Evolutionary conservation across 2,329 filamentous ascomycete species (phyloP).

Genomic region (Cladosporium velox): DNA sequence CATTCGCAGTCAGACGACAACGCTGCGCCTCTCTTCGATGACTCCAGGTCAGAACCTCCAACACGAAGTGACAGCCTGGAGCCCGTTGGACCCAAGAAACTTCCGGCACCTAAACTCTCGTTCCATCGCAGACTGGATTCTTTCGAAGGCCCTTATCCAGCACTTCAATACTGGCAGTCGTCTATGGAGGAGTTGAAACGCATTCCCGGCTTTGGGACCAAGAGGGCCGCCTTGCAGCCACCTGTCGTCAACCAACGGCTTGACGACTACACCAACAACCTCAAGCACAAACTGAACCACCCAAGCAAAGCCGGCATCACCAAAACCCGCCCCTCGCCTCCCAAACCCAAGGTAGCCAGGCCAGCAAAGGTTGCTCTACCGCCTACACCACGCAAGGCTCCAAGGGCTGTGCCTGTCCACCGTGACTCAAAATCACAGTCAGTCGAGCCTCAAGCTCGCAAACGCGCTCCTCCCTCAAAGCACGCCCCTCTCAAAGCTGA

Average conservation of each 20-base stretch:
- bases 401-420: not conserved
- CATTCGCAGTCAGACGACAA: constrained; percentile 20
- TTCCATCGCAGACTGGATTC: not conserved
- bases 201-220: constrained; percentile 13
- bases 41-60: not conserved
- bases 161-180: constrained; percentile 8
- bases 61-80: constrained; percentile 18
- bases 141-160: constrained; percentile 1
- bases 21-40: constrained; percentile 20
- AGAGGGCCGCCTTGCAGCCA: constrained; percentile 13
- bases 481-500: constrained; percentile 25
- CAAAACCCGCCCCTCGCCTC: constrained; percentile 3
- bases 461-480: constrained; percentile 21
- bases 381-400: constrained; percentile 15
- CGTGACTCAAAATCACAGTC: constrained; percentile 19
- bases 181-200: not conserved
- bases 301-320: constrained; percentile 13
- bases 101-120: constrained; percentile 2
- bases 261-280: constrained; percentile 14
- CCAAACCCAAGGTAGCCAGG: constrained; percentile 6
- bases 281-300: constrained; percentile 20
- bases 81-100: not conserved
- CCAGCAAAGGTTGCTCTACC: constrained; percentile 14
- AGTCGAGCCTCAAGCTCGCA: constrained; percentile 20
- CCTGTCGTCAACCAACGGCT: constrained; percentile 14